Evolutionary conservation across 1,284 basidiomycete species (phyloP).

Genomic region (Mycosarcoma maydis): DNA sequence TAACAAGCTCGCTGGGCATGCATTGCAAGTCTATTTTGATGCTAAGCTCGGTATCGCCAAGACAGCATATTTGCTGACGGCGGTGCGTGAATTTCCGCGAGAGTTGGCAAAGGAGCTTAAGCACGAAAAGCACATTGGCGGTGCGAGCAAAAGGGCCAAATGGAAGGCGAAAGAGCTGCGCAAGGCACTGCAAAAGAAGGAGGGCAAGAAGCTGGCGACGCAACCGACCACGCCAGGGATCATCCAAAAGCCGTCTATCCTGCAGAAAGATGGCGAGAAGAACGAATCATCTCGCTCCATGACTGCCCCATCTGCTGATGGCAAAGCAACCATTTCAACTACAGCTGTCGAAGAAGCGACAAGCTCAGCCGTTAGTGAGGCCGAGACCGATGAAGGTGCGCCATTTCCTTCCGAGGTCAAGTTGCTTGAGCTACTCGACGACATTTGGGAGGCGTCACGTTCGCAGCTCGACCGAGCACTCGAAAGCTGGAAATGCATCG

Average conservation of each 20-base stretch:
- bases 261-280: slow-evolving; percentile 8
- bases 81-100: slow-evolving; percentile 23
- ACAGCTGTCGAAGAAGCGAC: slow-evolving; percentile 1
- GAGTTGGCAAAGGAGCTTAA: slow-evolving; percentile 38
- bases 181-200: slow-evolving; percentile 30
- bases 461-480: slow-evolving; percentile 31
- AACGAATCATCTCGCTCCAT: background rate
- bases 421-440: slow-evolving; percentile 33
- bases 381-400: slow-evolving; percentile 27
- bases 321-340: background rate
- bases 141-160: slow-evolving; percentile 32
- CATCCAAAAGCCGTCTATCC: slow-evolving; percentile 20
- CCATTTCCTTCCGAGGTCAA: slow-evolving; percentile 40
- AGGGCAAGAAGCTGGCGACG: slow-evolving; percentile 31
- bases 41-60: slow-evolving; percentile 33
- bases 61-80: slow-evolving; percentile 32
- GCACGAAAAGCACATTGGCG: slow-evolving; percentile 41
- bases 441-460: slow-evolving; percentile 33
- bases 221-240: slow-evolving; percentile 32
- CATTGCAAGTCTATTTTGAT: slow-evolving; percentile 30
- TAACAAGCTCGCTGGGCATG: slow-evolving; percentile 2
- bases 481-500: slow-evolving; percentile 22
- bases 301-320: background rate
- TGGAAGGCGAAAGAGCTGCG: slow-evolving; percentile 40
- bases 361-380: slow-evolving; percentile 18